Evolutionary conservation across 2,329 filamentous ascomycete species (phyloP).

Genomic region (Monosporascus sp.): DNA sequence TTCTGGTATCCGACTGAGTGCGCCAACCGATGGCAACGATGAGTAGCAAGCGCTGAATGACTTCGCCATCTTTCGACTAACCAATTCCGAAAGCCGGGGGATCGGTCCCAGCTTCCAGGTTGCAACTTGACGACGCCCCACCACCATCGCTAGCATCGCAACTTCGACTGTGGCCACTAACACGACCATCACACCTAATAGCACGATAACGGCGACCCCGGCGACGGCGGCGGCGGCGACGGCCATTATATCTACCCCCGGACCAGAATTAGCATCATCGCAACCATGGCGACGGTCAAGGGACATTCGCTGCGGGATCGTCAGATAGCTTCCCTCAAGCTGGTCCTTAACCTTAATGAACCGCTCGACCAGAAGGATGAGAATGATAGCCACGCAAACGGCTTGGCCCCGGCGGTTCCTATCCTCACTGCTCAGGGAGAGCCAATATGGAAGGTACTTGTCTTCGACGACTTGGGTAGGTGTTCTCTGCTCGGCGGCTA

Average conservation of each 20-base stretch:
- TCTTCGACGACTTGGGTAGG: constrained; percentile 75
- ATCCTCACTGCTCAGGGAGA: constrained; percentile 83
- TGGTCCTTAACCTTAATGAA: constrained; percentile 92
- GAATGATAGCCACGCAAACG: constrained; percentile 60
- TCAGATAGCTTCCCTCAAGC: constrained; percentile 73
- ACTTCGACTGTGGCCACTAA: too few species aligned
- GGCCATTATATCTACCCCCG: too few species aligned
- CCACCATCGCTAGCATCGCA: too few species aligned
- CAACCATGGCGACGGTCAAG: constrained; percentile 17
- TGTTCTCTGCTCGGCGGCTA: neutral
- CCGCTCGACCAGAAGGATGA: constrained; percentile 53
- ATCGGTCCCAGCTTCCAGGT: too few species aligned
- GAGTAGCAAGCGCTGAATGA: neutral
- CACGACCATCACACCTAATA: too few species aligned
- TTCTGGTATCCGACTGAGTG: neutral
- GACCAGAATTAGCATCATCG: neutral
- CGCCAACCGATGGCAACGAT: neutral
- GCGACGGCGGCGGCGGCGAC: too few species aligned
- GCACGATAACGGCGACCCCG: too few species aligned
- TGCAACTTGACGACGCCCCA: too few species aligned
- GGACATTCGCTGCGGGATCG: constrained; percentile 26
- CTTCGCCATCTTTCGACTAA: neutral
- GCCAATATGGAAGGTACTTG: constrained; percentile 94
- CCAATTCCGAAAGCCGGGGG: too few species aligned
- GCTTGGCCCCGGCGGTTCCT: constrained; percentile 64